Percentiles rank a stretch among this genome's conserved stretches.
Evolutionary conservation across 306 rosid species (phyloP).

Genomic region (Cicer cuneatum): DNA sequence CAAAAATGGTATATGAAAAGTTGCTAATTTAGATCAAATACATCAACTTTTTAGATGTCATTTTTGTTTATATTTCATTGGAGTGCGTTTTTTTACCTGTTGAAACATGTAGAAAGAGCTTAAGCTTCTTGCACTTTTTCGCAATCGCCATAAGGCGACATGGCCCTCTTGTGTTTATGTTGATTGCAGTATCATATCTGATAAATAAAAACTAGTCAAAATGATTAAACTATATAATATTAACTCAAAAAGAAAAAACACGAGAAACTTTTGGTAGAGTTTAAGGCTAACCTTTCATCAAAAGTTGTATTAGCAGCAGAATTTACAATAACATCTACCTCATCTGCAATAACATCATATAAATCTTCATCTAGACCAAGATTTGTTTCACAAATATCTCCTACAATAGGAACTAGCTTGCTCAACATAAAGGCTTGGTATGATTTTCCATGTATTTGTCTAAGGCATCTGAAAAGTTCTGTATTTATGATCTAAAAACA

Average conservation of each 20-base stretch:
- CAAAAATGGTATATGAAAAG: no score
- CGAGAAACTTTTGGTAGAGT: neutral
- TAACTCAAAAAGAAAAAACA: conserved; percentile 37
- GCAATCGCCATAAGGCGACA: conserved; percentile 80
- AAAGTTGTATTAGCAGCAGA: conserved; percentile 96
- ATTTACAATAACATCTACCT: conserved; percentile 86
- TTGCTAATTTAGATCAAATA: no score
- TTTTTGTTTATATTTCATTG: no score
- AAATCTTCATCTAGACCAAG: conserved; percentile 71
- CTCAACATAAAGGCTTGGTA: conserved; percentile 81
- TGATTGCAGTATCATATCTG: conserved; percentile 86
- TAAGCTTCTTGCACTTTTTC: conserved; percentile 81
- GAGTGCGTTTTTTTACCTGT: conserved; percentile 59
- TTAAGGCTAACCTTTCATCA: conserved; percentile 73
- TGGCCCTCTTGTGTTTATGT: conserved; percentile 89
- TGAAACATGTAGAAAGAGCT: conserved; percentile 90
- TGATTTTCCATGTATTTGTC: conserved; percentile 79
- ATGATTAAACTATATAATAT: conserved; percentile 1
- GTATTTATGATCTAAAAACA: conserved; percentile 73
- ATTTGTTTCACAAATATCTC: conserved; percentile 77
- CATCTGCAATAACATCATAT: conserved; percentile 59
- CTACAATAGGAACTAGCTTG: conserved; percentile 86
- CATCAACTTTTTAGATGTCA: no score
- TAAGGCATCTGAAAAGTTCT: conserved; percentile 83
- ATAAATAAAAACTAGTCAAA: neutral